A percentile compares a stretch with the other conserved stretches of the same genome.
Evolutionary conservation across 2,329 filamentous ascomycete species (phyloP).

Genomic region (Aspergillus neotritici): DNA sequence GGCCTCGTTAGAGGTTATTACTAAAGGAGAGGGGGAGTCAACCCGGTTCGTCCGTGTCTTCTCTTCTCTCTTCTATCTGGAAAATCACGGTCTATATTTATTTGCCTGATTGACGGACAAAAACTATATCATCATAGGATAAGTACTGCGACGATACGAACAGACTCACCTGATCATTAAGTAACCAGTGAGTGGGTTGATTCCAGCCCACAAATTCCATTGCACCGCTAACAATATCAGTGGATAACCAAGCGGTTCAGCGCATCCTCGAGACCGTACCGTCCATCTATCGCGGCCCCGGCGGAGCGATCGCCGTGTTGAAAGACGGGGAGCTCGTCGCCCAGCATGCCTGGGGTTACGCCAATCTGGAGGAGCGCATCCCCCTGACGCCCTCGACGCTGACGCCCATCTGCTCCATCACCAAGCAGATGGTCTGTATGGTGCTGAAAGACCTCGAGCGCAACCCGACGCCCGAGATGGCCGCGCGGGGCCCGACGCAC

Average conservation of each 20-base stretch:
- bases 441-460: slow-evolving; percentile 32
- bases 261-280: slow-evolving; percentile 16
- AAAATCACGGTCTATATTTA: no score
- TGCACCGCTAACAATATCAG: no score
- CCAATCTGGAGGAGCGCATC: slow-evolving; percentile 36
- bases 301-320: slow-evolving; percentile 40
- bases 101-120: no score
- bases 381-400: slow-evolving; percentile 33
- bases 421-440: slow-evolving; percentile 43
- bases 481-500: slow-evolving; percentile 22
- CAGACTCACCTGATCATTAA: no score
- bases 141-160: no score
- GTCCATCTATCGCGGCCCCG: slow-evolving; percentile 33
- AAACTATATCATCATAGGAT: no score
- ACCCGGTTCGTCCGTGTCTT: no score
- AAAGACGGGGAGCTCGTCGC: slow-evolving; percentile 39
- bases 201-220: no score
- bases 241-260: slow-evolving; percentile 1
- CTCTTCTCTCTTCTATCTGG: no score
- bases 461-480: slow-evolving; percentile 27
- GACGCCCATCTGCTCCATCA: slow-evolving; percentile 45
- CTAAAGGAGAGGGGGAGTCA: no score
- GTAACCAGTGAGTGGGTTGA: no score
- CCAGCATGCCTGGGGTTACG: slow-evolving; percentile 41
- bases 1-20: no score